These are phyloP conservation scores for Polyrhizophydium stewartii DNA, from an alignment of 371 early-diverging fungal genomes.

Conservation along the genomic window DNA sequence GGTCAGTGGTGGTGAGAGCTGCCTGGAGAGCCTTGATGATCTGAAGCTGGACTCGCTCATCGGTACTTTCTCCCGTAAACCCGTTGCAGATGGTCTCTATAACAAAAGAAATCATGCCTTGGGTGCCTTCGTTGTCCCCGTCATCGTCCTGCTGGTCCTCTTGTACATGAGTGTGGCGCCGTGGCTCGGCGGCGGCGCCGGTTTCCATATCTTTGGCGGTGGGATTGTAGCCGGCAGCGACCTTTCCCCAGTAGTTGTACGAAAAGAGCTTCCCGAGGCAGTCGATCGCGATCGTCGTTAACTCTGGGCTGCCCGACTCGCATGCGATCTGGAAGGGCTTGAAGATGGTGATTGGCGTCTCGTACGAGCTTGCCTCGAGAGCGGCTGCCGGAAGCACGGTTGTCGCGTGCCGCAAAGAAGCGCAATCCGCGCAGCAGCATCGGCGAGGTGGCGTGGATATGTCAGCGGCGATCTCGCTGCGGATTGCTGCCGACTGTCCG, in stretches of 20 bases:
- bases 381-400: not conserved
- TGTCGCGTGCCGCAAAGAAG: too few species aligned
- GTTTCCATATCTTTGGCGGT: not conserved
- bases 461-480: too few species aligned
- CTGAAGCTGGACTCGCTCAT: constrained; percentile 71
- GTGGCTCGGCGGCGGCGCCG: not conserved
- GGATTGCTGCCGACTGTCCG: too few species aligned
- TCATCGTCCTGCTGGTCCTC: not conserved
- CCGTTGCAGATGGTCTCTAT: constrained; percentile 47
- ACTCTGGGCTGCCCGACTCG: constrained; percentile 33
- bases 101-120: constrained; percentile 14
- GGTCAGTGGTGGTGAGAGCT: constrained; percentile 67
- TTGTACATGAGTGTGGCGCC: too few species aligned
- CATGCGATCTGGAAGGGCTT: constrained; percentile 47
- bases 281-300: constrained; percentile 49
- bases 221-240: not conserved
- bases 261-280: constrained; percentile 52
- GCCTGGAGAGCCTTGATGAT: constrained; percentile 81
- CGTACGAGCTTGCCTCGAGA: not conserved
- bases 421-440: too few species aligned
- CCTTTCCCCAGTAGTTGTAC: constrained; percentile 47
- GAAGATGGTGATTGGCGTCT: constrained; percentile 17
- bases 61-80: constrained; percentile 63
- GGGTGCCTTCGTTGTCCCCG: not conserved
- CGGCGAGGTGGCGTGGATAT: too few species aligned